Conservation (phyloP, 805 yeast genomes). For the Starmerella potacharoeniae region DNA sequence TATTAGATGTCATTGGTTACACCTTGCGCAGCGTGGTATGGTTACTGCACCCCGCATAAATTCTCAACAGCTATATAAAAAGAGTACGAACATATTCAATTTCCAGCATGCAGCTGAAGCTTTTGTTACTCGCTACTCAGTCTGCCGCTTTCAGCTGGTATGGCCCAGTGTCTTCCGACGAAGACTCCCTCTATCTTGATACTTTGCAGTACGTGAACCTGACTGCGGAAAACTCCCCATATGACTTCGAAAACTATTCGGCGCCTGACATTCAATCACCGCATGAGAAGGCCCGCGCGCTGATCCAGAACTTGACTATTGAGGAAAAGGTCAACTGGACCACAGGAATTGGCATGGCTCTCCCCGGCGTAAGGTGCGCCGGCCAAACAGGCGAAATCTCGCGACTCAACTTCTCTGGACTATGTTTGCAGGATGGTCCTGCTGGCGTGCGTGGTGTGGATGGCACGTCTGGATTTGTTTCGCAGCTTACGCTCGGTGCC, state of each 20-base stretch:
- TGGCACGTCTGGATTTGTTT: background rate
- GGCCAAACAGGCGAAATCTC: background rate
- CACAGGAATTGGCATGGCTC: background rate
- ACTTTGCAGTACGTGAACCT: background rate
- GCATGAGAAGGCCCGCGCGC: background rate
- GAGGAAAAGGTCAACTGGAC: background rate
- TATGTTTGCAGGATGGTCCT: background rate
- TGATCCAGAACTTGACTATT: background rate
- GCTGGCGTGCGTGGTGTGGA: background rate
- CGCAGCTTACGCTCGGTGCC: background rate
- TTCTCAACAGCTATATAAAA: too few relatives aligned
- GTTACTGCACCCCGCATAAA: too few relatives aligned
- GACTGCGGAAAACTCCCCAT: background rate
- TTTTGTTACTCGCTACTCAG: too few relatives aligned
- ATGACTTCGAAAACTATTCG: background rate
- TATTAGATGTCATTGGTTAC: too few relatives aligned
- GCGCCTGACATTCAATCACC: background rate
- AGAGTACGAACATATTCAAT: too few relatives aligned
- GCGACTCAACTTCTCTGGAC: background rate
- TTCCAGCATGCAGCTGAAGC: too few relatives aligned
- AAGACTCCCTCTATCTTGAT: background rate
- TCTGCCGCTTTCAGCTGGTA: background rate
- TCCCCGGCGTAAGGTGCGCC: background rate
- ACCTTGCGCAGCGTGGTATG: too few relatives aligned
- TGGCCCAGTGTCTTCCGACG: background rate